Evolutionary conservation across 805 yeast genomes (phyloP), one percentile per base, ranked within the genome.

Genomic region (Candida nanaspora): DNA sequence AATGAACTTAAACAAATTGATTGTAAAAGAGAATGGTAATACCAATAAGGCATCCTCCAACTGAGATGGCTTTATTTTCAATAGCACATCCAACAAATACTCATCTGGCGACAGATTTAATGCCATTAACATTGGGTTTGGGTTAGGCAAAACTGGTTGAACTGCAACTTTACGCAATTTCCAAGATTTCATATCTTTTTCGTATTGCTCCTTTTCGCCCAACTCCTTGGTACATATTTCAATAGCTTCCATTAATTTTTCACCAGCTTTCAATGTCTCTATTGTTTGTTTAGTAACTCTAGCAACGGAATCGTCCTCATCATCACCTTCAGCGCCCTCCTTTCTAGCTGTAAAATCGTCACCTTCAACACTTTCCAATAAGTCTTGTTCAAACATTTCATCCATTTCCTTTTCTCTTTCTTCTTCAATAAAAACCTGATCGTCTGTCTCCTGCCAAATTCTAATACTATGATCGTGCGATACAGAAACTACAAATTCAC

Each of bases 321-420:
- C 67, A 2, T 55, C 68, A 11, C 19, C 34, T 8, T 57, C 65
- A 3, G 44, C 59, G 2, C 52, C 68, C 11, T 56, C 69, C 9
- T 54, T 64, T 36, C 63, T 72, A 20, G 55, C 65, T 13, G 53
- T 49, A 29, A 63, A 57, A 21, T 64, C 65, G 28, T 66, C 75
- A 31, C 72, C 76, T 53, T 86, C 95, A 34, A 87, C 63, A 4
- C 89, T 78, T 14, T 74, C 78, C 38, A 88, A 68, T 35, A 93
- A 66, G 7, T 82, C 84, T n/a, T 76, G 72, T 57, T 93, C 98
- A 56, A 89, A 87, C 42, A 81, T 66, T 60, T 89, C 96, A 59
- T 93, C 98, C 76, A 88, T 70, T 61, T 93, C 98, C 61, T 83
- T 86, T 59, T 93, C 99, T 43, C 93, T 74, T 65, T 93, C 98